Evolutionary conservation across 2,329 filamentous ascomycete genomes (phyloP), one percentile per base, ranked within the genome.

Genomic region (Penicillium sp.): DNA sequence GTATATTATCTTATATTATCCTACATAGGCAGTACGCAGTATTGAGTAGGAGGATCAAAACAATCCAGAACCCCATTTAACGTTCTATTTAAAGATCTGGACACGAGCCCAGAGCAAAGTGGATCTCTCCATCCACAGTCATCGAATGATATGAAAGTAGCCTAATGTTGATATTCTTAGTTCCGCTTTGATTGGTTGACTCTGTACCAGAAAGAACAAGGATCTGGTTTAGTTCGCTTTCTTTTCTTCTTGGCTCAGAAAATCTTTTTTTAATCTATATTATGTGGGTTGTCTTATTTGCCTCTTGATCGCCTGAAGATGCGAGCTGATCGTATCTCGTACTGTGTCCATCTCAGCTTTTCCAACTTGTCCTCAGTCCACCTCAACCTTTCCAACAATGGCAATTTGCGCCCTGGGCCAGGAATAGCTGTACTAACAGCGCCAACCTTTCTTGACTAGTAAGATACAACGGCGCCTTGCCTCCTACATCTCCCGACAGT

Each of bases 21-120:
- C 37, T 40, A 1, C 20, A 40, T 20, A 40, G 37, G n/a, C n/a
- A 40, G 11, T 20, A 8, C n/a, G n/a, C n/a, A n/a, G n/a, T n/a
- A n/a, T n/a, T n/a, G n/a, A 40, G 11, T 20, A 8, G 11, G n/a
- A 37, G n/a, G 33, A 18, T 35, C 15, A 18, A 37, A 37, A 18
- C 29, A 31, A 15, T 31, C 29, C 11, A 11, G 12, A 31, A 31
- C 11, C 11, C 15, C 33, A 37, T 37, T 37, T 37, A 37, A 37
- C 15, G 27, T 47, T 47, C 44, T 47, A 47, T 47, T 47, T 47
- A 47, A 47, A 47, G 26, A 46, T 27, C 15, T 22, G 44, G 26
- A 46, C 43, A 46, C 43, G 43, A 46, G 44, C 27, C 44, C 44
- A 47, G 44, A 47, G 44, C 44, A 22, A 23, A 35, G 44, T 47